Evolutionary conservation across 164 flowering plant species (phyloP).

Genomic region (Dillenia suffruticosa): DNA sequence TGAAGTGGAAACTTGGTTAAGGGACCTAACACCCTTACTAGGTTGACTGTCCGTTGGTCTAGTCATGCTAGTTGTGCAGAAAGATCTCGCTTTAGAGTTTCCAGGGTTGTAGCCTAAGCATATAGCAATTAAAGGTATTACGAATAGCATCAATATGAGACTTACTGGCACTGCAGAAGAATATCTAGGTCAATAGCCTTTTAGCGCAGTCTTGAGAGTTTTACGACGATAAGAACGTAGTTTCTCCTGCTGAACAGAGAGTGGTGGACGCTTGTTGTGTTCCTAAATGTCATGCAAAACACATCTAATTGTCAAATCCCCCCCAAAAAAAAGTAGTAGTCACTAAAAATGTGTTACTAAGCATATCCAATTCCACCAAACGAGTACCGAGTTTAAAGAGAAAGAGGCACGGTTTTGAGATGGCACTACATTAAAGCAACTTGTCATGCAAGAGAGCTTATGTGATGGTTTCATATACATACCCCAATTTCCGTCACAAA

Average conservation of each 20-base stretch:
- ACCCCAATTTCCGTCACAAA: slow-evolving; percentile 79
- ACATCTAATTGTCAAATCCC: slow-evolving; percentile 1
- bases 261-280: slow-evolving; percentile 65
- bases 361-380: neutral
- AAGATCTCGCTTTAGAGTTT: no score
- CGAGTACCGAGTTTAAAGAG: slow-evolving; percentile 5
- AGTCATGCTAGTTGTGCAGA: no score
- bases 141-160: no score
- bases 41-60: no score
- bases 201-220: no score
- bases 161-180: no score
- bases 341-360: neutral
- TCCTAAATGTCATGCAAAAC: slow-evolving; percentile 27
- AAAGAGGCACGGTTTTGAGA: neutral
- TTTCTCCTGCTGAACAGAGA: slow-evolving; percentile 55
- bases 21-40: no score
- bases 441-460: neutral
- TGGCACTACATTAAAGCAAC: neutral
- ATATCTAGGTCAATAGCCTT: no score
- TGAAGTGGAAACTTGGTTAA: no score
- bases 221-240: no score
- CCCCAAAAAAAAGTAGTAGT: neutral
- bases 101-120: no score
- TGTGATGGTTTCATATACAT: slow-evolving; percentile 10
- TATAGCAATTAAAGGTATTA: no score